Conservation (phyloP, 192 early-diverging fungal species). For the Chytriomyces sp. region DNA sequence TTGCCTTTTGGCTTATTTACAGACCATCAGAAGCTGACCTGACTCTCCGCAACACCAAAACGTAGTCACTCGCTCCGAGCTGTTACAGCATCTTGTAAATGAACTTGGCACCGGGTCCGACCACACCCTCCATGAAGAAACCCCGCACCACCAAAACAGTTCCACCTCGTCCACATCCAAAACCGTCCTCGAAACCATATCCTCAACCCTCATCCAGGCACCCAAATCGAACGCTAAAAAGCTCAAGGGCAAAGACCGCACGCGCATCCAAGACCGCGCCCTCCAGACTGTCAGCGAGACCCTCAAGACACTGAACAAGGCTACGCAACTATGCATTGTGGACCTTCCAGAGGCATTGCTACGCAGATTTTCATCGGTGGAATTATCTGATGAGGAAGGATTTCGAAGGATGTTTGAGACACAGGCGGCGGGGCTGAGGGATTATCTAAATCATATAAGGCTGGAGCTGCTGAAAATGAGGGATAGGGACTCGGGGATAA, state of each 20-base stretch:
- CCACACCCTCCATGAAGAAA: neutral
- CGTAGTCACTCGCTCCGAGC: slow-evolving; percentile 34
- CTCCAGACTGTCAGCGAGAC: slow-evolving; percentile 24
- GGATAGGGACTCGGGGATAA: too few relatives aligned
- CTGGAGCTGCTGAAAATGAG: too few relatives aligned
- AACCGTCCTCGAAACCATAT: slow-evolving; percentile 11
- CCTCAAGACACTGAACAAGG: slow-evolving; percentile 17
- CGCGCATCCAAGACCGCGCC: slow-evolving; percentile 33
- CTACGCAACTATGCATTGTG: slow-evolving; percentile 30
- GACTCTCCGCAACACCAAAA: neutral
- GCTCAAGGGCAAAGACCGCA: slow-evolving; percentile 28
- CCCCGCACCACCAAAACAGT: slow-evolving; percentile 4
- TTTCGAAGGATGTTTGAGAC: slow-evolving; percentile 38
- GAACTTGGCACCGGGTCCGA: slow-evolving; percentile 27
- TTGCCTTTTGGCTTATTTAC: neutral
- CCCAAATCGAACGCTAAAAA: slow-evolving; percentile 27
- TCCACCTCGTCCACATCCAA: slow-evolving; percentile 12
- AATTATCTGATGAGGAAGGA: slow-evolving; percentile 43
- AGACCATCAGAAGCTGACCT: neutral
- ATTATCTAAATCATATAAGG: too few relatives aligned
- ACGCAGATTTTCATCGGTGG: slow-evolving; percentile 16
- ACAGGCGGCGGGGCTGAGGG: slow-evolving; percentile 33
- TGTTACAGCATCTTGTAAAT: slow-evolving; percentile 40
- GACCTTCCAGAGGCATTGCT: slow-evolving; percentile 40
- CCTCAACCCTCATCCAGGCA: slow-evolving; percentile 17